Base-by-base conservation (phyloP, 352 stramenopile genomes). In the Globisporangium nodosum region DNA sequence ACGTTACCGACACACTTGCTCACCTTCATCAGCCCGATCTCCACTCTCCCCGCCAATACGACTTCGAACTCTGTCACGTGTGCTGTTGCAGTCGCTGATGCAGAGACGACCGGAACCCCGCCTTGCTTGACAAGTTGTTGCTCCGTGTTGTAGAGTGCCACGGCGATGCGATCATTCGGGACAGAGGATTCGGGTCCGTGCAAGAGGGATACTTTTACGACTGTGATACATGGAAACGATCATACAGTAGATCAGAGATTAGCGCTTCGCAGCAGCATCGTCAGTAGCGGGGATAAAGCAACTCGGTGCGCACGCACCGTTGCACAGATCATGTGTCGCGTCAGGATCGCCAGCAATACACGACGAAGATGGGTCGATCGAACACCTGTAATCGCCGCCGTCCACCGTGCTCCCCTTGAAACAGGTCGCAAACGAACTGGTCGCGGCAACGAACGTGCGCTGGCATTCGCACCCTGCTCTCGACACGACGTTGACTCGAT, bases 311-410 rank as follows among this genome's bases (percentile, higher is more conserved):
- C 21, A 24, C 56, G 31, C 49, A 76, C 72, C 67, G 58, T 81
- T 76, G 50, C 72, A 78, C 3, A 66, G 60, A 56, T 81, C 72
- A 63, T 70, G 70, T 1, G 61, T 49, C 33, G 49, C 39, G 13
- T 52, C 40, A n/a, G 27, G 37, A 18, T 61, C 30, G 30, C 16
- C 30, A 13, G 16, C 15, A 16, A 24, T n/a, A 16, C 49, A 53
- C 15, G 49, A 21, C 21, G 12, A 12, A 5, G 43, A 59, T 6
- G 62, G 53, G 15, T 66, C 40, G 30, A 80, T 53, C 13, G 52
- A 61, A 51, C 71, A 80, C 11, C 39, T 42, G 54, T 49, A 65
- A 53, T 15, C 50, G 9, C 12, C 49, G 4, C 35, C 35, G 1
- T 40, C 35, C 35, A 24, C n/a, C 52, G 24, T 31, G 3, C 16